Evolutionary conservation across 2,329 filamentous ascomycete genomes (phyloP), one percentile per base, ranked within the genome.

Genomic region (Endocalyx cinctus): DNA sequence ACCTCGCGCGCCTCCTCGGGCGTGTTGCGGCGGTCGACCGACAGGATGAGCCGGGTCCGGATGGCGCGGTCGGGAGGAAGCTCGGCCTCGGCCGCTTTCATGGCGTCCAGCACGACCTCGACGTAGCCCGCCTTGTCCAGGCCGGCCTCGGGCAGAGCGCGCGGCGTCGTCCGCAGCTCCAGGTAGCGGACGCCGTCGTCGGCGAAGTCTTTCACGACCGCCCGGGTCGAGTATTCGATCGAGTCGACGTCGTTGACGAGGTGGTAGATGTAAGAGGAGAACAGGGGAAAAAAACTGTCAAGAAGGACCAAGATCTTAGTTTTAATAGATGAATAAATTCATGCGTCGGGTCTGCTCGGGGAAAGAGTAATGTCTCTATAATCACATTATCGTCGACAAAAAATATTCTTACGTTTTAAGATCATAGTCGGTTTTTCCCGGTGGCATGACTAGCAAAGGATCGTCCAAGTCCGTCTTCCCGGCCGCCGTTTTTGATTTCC

Each of bases 271-370:
- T 87, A 87, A 27, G 72, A 80, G 17, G 79, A 82, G 62, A 90
- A 90, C 12, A 88, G 69, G 3, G 79, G 79, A 52, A 89, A 88
- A 70, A 88, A 87, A n/a, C n/a, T n/a, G n/a, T n/a, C n/a, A n/a
- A n/a, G n/a, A n/a, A n/a, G n/a, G n/a, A n/a, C n/a, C n/a, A n/a
- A n/a, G n/a, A n/a, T n/a, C n/a, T n/a, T n/a, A n/a, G 25, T 83
- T 83, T 31, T 46, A 33, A 33, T 56, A 14, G 15, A 10, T 35
- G n/a, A 17, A 10, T 26, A 27, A 23, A 8, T n/a, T 8, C 8
- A 23, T 23, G 16, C 35, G 33, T 39, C 30, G 40, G 27, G 37
- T 25, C 30, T 25, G 29, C 37, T 8, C 32, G 14, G 17, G 10
- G 27, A 31, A 28, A 19, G 28, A 27, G 16, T 28, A 27, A 28